Base-by-base conservation (phyloP, 371 early-diverging fungal genomes). In the Mucor indicus region DNA sequence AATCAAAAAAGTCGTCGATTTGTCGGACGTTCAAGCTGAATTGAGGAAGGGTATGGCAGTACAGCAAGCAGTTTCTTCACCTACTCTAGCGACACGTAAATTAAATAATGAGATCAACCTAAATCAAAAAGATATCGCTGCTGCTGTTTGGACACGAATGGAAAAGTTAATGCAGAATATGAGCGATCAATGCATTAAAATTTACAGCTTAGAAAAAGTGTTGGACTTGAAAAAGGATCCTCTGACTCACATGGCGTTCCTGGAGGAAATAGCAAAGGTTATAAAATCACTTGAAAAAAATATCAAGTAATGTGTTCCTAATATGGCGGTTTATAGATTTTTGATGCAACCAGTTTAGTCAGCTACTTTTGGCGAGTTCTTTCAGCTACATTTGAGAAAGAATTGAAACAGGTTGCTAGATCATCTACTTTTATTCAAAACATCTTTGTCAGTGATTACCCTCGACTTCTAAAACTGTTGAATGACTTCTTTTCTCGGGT, bases 401-500 rank as follows among this genome's bases (percentile, higher is more conserved):
- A 72, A 30, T 49, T 79, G 17, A 70, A 72, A 24, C 65, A 68
- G 17, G 72, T 71, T n/a, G 63, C 70, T 2, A 69, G 65, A 55
- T 57, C 65, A 20, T 84, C 87, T 4, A 73, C 75, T 12, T 82
- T 81, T 50, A 48, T 92, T 21, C 85, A 83, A 30, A 85, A 84
- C 39, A 81, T 81, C 1, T 75, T 92, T 44, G 78, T 88, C 37
- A 75, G 76, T 8, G 89, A 90, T 9, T 92, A 89, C 58, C 90
- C 90, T 12, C 80, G 80, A 42, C 50, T 92, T 4, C 58, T 91
- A 38, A 84, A 88, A 11, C 51, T 90, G 4, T 65, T 91, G 48
- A 84, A 85, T 44, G 88, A 89, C 46, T 81, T 90, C 53, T 88
- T 90, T 62, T 74, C 79, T 8, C 69, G 88, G n/a, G 74, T 90